Base-by-base conservation (phyloP, 495 filamentous ascomycete species). In the Podospora pseudocomata region DNA sequence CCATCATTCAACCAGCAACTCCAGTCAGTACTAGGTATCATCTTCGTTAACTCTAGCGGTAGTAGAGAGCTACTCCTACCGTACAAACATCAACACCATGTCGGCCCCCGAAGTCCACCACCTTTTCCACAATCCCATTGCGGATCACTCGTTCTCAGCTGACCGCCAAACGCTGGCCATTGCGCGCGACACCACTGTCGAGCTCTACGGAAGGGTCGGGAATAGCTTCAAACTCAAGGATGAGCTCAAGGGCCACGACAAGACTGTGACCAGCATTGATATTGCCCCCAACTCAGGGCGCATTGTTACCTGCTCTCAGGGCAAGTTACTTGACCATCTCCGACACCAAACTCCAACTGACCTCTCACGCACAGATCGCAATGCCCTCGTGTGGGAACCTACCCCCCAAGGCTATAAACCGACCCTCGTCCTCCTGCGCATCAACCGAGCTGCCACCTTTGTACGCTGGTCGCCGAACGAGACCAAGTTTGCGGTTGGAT, bases 21-120 rank as follows among this genome's bases (percentile, higher is more conserved):
- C 30, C 30, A 32, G 23, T 2, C 23, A 32, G 30, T 32, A n/a
- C 23, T 16, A 71, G 65, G 65, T 53, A 62, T 59, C 60, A 64
- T 55, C 59, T 19, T 28, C 61, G 55, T 20, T 2, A 63, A 67
- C 19, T 34, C 67, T 19, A 65, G 85, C 86, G 92, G 87, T 96
- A 97, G 95, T 99, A 89, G 95, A 99, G 96, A 97, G 94, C 87
- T 91, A 87, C 94, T 99, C 95, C 95, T 97, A 94, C 92, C 92
- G 80, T 79, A 30, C 23, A 5, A 34, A 58, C 16, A 53, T 60
- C 84, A 60, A 68, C 72, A 79, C 27, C 11, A 98, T 97, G 94
- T 84, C 91, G 59, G 72, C 89, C 67, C 91, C 94, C 67, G 92
- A 98, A 82, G 90, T 94, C 63, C 92, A 99, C 80, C 95, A 97